phyloP scores from a whole-genome alignment of 192 early-diverging fungal species.

The Jimgerdemannia lactiflua region DNA sequence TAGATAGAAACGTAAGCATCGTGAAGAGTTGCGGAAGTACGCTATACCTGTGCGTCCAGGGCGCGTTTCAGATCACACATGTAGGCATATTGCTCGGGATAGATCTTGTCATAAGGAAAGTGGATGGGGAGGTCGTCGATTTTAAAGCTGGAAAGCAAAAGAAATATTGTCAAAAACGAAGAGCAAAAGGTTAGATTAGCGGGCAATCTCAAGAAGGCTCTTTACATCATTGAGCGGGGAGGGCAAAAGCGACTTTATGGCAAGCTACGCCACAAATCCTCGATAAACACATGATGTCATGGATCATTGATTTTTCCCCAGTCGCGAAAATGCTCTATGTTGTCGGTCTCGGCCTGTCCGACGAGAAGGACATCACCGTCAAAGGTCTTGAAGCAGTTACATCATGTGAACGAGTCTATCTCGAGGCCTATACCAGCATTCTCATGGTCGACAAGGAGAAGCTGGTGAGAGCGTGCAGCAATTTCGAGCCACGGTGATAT shows the following conservation, averaged over 20 bases:
- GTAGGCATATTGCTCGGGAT: slow-evolving; percentile 98
- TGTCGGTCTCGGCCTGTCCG: slow-evolving; percentile 91
- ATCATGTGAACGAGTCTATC: slow-evolving; percentile 83
- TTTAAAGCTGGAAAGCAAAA: slow-evolving; percentile 50
- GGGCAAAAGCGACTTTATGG: too few species aligned
- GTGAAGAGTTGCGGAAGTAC: neutral
- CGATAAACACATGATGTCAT: too few species aligned
- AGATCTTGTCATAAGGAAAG: slow-evolving; percentile 99
- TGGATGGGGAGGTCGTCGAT: slow-evolving; percentile 89
- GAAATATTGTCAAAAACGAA: too few species aligned
- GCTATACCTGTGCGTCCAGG: slow-evolving; percentile 78
- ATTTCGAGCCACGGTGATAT: neutral
- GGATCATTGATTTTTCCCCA: too few species aligned
- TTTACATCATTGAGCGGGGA: too few species aligned
- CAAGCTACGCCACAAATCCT: too few species aligned
- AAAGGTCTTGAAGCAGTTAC: slow-evolving; percentile 94
- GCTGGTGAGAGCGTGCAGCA: slow-evolving; percentile 43
- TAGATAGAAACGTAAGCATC: neutral
- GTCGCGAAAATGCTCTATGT: slow-evolving; percentile 66
- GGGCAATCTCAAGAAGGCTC: too few species aligned
- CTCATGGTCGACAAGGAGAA: slow-evolving; percentile 81
- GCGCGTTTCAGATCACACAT: slow-evolving; percentile 95
- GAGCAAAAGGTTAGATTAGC: too few species aligned
- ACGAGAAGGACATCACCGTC: slow-evolving; percentile 96
- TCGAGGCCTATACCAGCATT: slow-evolving; percentile 96